Evolutionary conservation across 83 land plant species (phyloP), one percentile per base, ranked within the genome.

Genomic region (Diphasiastrum complanatum): DNA sequence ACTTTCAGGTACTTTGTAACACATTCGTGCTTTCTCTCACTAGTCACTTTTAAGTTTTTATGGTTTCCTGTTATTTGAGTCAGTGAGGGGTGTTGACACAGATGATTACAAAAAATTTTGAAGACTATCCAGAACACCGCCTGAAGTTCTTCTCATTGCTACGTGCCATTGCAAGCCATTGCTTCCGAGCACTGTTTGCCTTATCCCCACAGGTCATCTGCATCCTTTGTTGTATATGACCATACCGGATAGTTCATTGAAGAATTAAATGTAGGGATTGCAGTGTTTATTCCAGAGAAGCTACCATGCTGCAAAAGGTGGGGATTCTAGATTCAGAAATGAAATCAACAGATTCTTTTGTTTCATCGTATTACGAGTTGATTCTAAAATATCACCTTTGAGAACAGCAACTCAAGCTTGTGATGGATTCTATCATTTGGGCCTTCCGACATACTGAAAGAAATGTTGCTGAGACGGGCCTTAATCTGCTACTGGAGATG

Each of bases 81-180:
- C n/a, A n/a, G n/a, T n/a, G n/a, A n/a, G n/a, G n/a, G n/a, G n/a
- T n/a, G n/a, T n/a, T n/a, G n/a, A n/a, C n/a, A 22, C 79, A 95
- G 99, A 95, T 95, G 99, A 95, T 95, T 4, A 95, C 99, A 1
- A 89, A 89, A 61, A 95, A 95, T 61, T 95, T 90, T 78, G 99
- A 95, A 68, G 99, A 95, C 71, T 90, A 95, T 62, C 99, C 99
- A 19, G 99, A 95, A 61, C 99, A 95, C 72, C 89, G 99, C 1
- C 76, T 95, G 36, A 95, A 95, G 68, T 95, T 95, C 61, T 95
- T 95, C 51, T 95, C 95, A 2, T 71, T 95, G 46, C 77, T 95
- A 14, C 86, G 89, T 26, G 99, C 99, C 5, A 95, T 95, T 54
- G 99, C 97, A 12, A 81, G 87, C 8, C 85, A 90, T 64, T 95